Evolutionary conservation across 2,329 filamentous ascomycete species (phyloP).

Genomic region (Fonsecaea pedrosoi): DNA sequence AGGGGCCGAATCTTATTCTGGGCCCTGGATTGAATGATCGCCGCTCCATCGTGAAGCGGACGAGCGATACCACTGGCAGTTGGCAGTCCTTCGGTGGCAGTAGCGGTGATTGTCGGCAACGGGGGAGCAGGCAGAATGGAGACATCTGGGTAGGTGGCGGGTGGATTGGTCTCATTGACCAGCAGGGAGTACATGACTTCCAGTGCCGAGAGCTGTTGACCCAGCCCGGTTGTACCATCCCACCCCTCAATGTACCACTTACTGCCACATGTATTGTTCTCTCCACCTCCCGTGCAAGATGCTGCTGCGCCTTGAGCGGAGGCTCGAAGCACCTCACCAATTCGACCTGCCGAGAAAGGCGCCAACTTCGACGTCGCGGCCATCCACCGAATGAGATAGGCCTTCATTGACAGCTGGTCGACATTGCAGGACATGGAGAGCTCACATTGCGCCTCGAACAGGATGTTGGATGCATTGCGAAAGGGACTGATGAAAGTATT

Average conservation of each 20-base stretch:
- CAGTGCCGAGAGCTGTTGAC: slow-evolving; percentile 72
- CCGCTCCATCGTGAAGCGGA: slow-evolving; percentile 33
- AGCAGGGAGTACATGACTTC: slow-evolving; percentile 57
- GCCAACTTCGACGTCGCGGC: slow-evolving; percentile 66
- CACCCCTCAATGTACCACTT: slow-evolving; percentile 64
- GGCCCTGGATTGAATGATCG: not conserved
- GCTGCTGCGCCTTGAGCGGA: slow-evolving; percentile 65
- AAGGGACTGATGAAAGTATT: slow-evolving; percentile 57
- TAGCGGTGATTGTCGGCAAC: slow-evolving; percentile 21
- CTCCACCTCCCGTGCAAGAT: slow-evolving; percentile 66
- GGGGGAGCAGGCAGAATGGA: slow-evolving; percentile 24
- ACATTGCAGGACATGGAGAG: slow-evolving; percentile 65
- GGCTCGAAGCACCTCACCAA: slow-evolving; percentile 64
- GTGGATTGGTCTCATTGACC: slow-evolving; percentile 39
- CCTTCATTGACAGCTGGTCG: slow-evolving; percentile 77
- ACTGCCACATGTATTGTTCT: slow-evolving; percentile 67
- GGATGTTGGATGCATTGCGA: slow-evolving; percentile 58
- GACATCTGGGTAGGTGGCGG: slow-evolving; percentile 29
- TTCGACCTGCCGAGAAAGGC: slow-evolving; percentile 62
- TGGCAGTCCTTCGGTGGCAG: slow-evolving; percentile 24
- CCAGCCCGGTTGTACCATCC: slow-evolving; percentile 67
- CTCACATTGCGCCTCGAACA: slow-evolving; percentile 73
- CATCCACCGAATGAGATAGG: slow-evolving; percentile 71
- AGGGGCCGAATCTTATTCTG: slow-evolving; percentile 28
- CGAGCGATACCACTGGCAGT: slow-evolving; percentile 21